Evolutionary conservation across 2,329 filamentous ascomycete genomes (phyloP), one percentile per base, ranked within the genome.

Genomic region (Dactylellina parvicollis): DNA sequence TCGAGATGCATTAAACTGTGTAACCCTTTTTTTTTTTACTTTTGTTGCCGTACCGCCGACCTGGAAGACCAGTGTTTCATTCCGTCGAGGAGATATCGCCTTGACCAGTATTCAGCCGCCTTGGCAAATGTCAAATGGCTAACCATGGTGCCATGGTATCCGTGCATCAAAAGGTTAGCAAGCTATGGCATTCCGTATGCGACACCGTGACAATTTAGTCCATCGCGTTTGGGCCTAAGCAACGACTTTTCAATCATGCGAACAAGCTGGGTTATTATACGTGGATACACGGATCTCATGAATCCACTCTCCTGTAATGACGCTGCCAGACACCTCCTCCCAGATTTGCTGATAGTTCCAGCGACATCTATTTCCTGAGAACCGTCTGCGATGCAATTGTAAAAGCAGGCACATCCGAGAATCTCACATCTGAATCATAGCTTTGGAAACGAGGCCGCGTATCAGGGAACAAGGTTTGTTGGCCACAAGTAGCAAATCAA

Each of bases 331-430:
- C 24, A 62, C 57, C 18, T 40, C 47, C 82, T 2, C 83, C 85
- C 12, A 84, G 83, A 0, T 87, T 87, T 62, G 82, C 87, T 3
- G 86, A 86, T 2, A 86, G 85, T 55, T 84, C 84, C 14, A 86
- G 85, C 70, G 86, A 86, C 0, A 86, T 87, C n/a, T 83, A 86
- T 76, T 87, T 87, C 75, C 84, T 87, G 32, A 82, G 84, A 4
- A 83, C 83, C 18, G 86, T 87, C 1, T 86, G 86, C 42, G 79
- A 83, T 30, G 82, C 84, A 0, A 81, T 87, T 28, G 79, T 82
- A 1, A 80, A 75, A 40, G 72, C 76, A 34, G 59, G 75, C 57
- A 70, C 57, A 12, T 64, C 59, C 47, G 64, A 76, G 57, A 77
- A 79, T 54, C 77, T 79, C 34, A 79, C 78, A 14, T 79, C 78